Percentiles rank a stretch among this genome's conserved stretches.
Conservation (phyloP, 176 grass and related monocot species). For the Raddia distichophylla region DNA sequence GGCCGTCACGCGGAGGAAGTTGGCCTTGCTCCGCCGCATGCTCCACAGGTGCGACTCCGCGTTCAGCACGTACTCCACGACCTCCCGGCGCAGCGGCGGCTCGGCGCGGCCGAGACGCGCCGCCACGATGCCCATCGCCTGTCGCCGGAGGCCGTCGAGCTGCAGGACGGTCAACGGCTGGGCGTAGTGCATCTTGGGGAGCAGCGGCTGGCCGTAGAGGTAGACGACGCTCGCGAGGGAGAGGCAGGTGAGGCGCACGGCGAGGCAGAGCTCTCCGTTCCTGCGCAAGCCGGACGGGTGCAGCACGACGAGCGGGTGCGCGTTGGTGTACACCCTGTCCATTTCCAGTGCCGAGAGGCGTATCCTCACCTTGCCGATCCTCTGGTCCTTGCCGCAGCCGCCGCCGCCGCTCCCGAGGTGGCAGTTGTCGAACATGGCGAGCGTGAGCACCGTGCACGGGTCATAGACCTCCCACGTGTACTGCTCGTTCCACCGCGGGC, state of each 20-base stretch:
- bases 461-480: constrained; percentile 93
- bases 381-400: constrained; percentile 25
- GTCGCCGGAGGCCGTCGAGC: constrained; percentile 63
- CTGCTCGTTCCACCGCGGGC: constrained; percentile 83
- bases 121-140: constrained; percentile 63
- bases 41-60: constrained; percentile 72
- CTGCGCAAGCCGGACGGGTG: constrained; percentile 60
- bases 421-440: constrained; percentile 81
- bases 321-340: constrained; percentile 53
- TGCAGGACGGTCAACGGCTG: constrained; percentile 57
- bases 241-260: constrained; percentile 68
- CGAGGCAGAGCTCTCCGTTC: constrained; percentile 80
- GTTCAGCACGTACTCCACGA: constrained; percentile 80
- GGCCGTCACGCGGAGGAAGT: constrained; percentile 62
- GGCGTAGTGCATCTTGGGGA: constrained; percentile 67
- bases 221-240: constrained; percentile 52
- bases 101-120: constrained; percentile 57
- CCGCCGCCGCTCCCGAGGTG: constrained; percentile 6
- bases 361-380: constrained; percentile 81
- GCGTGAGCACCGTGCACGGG: constrained; percentile 74
- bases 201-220: constrained; percentile 56
- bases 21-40: constrained; percentile 79
- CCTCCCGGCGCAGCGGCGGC: constrained; percentile 72
- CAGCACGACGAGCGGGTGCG: constrained; percentile 56
- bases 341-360: constrained; percentile 72